Base-by-base conservation (phyloP, 805 yeast species). In the Kodamaea leandrae region DNA sequence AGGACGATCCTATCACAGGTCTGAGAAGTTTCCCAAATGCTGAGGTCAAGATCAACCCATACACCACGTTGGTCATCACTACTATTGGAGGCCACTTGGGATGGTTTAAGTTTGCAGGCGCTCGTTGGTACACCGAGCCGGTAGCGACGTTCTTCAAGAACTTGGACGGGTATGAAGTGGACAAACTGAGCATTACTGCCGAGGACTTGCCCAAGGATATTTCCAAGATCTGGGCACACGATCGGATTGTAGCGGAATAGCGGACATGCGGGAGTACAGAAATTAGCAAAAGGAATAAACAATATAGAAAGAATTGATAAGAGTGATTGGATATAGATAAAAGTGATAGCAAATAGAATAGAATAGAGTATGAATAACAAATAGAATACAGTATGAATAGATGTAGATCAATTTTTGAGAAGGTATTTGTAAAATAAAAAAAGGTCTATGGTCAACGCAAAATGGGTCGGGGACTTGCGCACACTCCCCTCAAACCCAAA, bases 1-100 rank as follows among this genome's bases (percentile, higher is more conserved):
- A 57, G 14, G 91, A 84, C 55, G 93, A 84, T 55, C 88, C 91
- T 5, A 73, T 83, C 32, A 72, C 80, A 30, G 71, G 72, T 4
- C 74, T 76, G 9, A 65, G 73, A 13, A 64, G 72, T 26, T 70
- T 80, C 29, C 88, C 90, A 7, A 43, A 45, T 16, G 39, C 55
- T 3, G 85, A 79, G 41, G 71, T 75, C 14, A 46, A 55, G 27
- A 59, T 66, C 21, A 82, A 83, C 46, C 88, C 89, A 12, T 80
- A 74, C 53, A 61, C 80, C 18, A 64, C 76, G 23, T 61, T 81
- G 60, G 66, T 78, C 4, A 73, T 77, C 34, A 75, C 87, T 1
- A 77, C 80, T 39, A 54, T 79, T 10, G 93, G 93, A 48, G 91
- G 91, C 6, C 93, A 84, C 56, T 69, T 83, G 54, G 84, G 75